Conservation (phyloP, 306 rosid genomes). For the Rosa lucieae region DNA sequence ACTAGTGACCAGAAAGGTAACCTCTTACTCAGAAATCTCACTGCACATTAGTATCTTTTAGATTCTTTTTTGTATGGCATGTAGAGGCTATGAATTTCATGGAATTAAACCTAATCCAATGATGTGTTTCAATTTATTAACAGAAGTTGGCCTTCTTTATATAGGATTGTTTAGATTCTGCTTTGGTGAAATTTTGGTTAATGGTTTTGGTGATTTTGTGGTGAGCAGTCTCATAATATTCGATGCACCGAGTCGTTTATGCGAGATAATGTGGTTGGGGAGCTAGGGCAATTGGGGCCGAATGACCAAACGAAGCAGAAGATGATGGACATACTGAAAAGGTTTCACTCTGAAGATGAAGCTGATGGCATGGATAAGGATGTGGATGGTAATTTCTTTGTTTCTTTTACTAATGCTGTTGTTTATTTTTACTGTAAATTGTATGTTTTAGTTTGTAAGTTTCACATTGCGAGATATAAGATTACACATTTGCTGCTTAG, state of each 20-base stretch:
- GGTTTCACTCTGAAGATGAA: slow-evolving; percentile 77
- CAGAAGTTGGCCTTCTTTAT: too few species aligned
- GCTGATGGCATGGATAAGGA: slow-evolving; percentile 61
- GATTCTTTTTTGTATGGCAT: too few species aligned
- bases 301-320: slow-evolving; percentile 62
- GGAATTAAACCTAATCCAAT: too few species aligned
- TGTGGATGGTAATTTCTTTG: slow-evolving; percentile 54
- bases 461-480: not conserved
- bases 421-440: not conserved
- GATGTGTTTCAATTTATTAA: too few species aligned
- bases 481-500: not conserved
- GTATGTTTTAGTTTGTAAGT: not conserved
- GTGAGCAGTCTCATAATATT: slow-evolving; percentile 69
- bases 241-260: slow-evolving; percentile 91
- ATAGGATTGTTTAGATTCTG: too few species aligned
- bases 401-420: slow-evolving; percentile 8
- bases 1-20: too few species aligned
- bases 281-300: slow-evolving; percentile 66
- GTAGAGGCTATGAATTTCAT: too few species aligned
- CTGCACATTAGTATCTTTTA: too few species aligned
- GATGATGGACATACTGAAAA: slow-evolving; percentile 75
- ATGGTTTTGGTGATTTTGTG: not conserved
- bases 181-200: not conserved
- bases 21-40: too few species aligned
- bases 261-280: slow-evolving; percentile 85